Evolutionary conservation across 495 filamentous ascomycete species (phyloP).

Genomic region (Penicillium goetzii): DNA sequence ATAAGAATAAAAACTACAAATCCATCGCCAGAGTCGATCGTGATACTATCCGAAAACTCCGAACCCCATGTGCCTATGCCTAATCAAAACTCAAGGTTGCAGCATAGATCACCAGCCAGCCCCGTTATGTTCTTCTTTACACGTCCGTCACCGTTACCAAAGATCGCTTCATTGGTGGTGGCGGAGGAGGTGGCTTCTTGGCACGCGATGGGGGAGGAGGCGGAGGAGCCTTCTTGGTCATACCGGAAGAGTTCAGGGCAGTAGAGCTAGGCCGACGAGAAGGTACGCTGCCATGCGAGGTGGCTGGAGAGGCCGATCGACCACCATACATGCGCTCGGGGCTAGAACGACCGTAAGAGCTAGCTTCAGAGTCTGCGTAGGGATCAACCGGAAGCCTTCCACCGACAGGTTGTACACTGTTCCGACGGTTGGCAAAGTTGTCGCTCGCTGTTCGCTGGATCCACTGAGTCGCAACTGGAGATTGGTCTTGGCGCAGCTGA

Average conservation of each 20-base stretch:
- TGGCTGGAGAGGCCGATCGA: slow-evolving; percentile 64
- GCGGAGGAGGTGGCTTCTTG: slow-evolving; percentile 74
- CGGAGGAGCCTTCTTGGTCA: slow-evolving; percentile 71
- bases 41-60: slow-evolving; percentile 17
- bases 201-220: slow-evolving; percentile 79
- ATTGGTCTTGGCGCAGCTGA: slow-evolving; percentile 54
- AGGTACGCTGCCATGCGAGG: slow-evolving; percentile 62
- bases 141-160: slow-evolving; percentile 39
- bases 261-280: slow-evolving; percentile 60
- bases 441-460: slow-evolving; percentile 64
- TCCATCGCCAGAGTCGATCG: slow-evolving; percentile 2
- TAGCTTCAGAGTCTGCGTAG: slow-evolving; percentile 65
- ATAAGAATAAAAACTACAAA: slow-evolving; percentile 13
- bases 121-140: slow-evolving; percentile 13
- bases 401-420: slow-evolving; percentile 47
- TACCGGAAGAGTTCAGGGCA: slow-evolving; percentile 45
- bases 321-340: slow-evolving; percentile 59
- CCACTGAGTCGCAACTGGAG: slow-evolving; percentile 47
- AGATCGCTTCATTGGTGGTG: slow-evolving; percentile 54
- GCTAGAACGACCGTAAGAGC: slow-evolving; percentile 58
- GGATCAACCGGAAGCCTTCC: slow-evolving; percentile 54
- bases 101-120: slow-evolving; percentile 4
- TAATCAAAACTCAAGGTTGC: slow-evolving; percentile 15
- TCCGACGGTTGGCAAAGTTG: slow-evolving; percentile 47
- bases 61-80: slow-evolving; percentile 16